Evolutionary conservation across 768 basidiomycete genomes (phyloP).

Genomic region (Amanita phalloides): DNA sequence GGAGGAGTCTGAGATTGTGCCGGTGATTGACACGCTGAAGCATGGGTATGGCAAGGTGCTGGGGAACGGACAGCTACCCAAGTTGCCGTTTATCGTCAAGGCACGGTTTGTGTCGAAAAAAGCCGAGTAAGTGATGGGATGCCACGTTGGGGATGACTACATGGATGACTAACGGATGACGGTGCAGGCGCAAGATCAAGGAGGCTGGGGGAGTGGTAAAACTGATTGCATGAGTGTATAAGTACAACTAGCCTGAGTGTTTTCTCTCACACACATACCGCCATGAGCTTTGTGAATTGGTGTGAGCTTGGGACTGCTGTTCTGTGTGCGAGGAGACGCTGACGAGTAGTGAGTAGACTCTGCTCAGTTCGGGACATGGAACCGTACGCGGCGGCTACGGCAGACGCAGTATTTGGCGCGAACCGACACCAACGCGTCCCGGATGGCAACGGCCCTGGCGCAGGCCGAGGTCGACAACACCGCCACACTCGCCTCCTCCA

Average conservation of each 20-base stretch:
- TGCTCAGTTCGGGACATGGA: slow-evolving; percentile 46
- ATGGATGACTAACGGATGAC: background rate
- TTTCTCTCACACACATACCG: background rate
- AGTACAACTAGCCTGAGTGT: background rate
- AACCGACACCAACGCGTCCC: slow-evolving; percentile 35
- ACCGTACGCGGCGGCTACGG: slow-evolving; percentile 42
- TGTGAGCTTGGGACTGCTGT: slow-evolving; percentile 20
- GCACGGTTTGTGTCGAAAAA: slow-evolving; percentile 87
- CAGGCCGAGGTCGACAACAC: slow-evolving; percentile 19
- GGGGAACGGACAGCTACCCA: slow-evolving; percentile 90
- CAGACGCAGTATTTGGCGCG: slow-evolving; percentile 42
- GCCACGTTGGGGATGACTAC: background rate
- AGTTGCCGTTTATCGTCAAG: slow-evolving; percentile 94
- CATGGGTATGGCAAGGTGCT: slow-evolving; percentile 89
- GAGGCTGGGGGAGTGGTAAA: slow-evolving; percentile 91
- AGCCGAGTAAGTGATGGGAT: slow-evolving; percentile 50
- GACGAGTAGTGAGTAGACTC: slow-evolving; percentile 19
- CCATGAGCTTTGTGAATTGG: slow-evolving; percentile 26
- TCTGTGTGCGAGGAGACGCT: background rate
- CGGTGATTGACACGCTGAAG: slow-evolving; percentile 82
- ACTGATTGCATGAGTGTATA: slow-evolving; percentile 62
- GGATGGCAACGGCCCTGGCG: slow-evolving; percentile 39
- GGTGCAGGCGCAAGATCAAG: slow-evolving; percentile 62
- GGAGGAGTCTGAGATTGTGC: slow-evolving; percentile 72
- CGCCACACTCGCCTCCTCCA: slow-evolving; percentile 1